phyloP scores from a whole-genome alignment of 306 rosid genomes.

The Prunus mume region DNA sequence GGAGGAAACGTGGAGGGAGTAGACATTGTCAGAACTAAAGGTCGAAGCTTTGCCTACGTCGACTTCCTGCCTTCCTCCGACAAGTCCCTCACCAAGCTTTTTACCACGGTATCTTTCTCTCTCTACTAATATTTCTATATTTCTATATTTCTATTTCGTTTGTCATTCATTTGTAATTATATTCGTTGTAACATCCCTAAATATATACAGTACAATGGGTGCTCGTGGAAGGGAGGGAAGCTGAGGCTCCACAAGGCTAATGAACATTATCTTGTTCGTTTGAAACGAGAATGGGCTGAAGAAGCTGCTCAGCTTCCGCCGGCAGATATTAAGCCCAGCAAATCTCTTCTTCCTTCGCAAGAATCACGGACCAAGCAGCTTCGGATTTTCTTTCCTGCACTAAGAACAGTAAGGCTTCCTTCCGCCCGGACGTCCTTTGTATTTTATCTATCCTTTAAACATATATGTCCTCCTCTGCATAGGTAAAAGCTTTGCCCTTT shows the following conservation, averaged over 20 bases:
- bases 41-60: slow-evolving; percentile 76
- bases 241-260: slow-evolving; percentile 82
- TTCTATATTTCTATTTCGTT: background rate
- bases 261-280: slow-evolving; percentile 59
- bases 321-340: background rate
- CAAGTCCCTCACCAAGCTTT: slow-evolving; percentile 72
- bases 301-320: slow-evolving; percentile 24
- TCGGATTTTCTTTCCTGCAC: slow-evolving; percentile 61
- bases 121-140: background rate
- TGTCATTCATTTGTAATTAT: background rate
- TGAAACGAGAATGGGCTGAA: slow-evolving; percentile 66
- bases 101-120: slow-evolving; percentile 34
- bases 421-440: background rate
- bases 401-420: slow-evolving; percentile 52
- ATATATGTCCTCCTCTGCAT: slow-evolving; percentile 1
- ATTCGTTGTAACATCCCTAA: background rate
- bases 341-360: too few relatives aligned
- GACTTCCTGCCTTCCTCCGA: slow-evolving; percentile 55
- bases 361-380: slow-evolving; percentile 29
- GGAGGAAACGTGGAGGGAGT: slow-evolving; percentile 52
- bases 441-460: background rate
- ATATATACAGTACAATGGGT: slow-evolving; percentile 76
- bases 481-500: slow-evolving; percentile 83
- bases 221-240: slow-evolving; percentile 90
- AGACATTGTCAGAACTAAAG: slow-evolving; percentile 67